A percentile compares a stretch with the other conserved stretches of the same genome.
These are phyloP conservation scores for Phytophthora uliginosa DNA, from an alignment of 352 stramenopile species.

Conservation along the genomic window DNA sequence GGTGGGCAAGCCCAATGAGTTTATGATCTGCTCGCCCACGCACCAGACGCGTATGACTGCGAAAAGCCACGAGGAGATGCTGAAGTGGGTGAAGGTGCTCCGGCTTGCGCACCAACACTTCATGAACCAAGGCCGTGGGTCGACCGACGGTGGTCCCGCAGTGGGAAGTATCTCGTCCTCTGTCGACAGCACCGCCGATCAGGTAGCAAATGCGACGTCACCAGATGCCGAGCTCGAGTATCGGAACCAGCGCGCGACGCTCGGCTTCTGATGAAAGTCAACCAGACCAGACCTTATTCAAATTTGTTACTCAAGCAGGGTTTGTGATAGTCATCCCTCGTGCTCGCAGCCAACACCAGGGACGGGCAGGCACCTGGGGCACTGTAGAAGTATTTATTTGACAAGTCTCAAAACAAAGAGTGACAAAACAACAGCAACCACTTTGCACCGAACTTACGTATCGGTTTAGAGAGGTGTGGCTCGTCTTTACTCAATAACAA, in stretches of 20 bases:
- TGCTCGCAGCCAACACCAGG: not conserved
- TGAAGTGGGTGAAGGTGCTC: slow-evolving; percentile 73
- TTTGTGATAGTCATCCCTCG: slow-evolving; percentile 26
- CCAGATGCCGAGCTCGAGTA: slow-evolving; percentile 49
- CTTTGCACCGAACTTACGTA: no score
- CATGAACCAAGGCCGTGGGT: slow-evolving; percentile 47
- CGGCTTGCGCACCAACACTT: slow-evolving; percentile 64
- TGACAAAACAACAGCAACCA: slow-evolving; percentile 1
- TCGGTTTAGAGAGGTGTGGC: no score
- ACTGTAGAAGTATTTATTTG: slow-evolving; percentile 52
- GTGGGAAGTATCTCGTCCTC: slow-evolving; percentile 31
- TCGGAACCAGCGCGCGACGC: slow-evolving; percentile 64
- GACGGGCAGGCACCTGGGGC: not conserved
- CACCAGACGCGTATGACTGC: slow-evolving; percentile 81
- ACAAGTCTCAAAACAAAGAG: slow-evolving; percentile 15
- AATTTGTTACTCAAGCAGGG: slow-evolving; percentile 31
- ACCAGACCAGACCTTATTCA: slow-evolving; percentile 15
- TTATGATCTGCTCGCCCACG: slow-evolving; percentile 80
- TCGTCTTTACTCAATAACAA: no score
- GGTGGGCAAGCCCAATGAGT: slow-evolving; percentile 78
- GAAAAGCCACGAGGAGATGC: slow-evolving; percentile 80
- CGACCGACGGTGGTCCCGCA: slow-evolving; percentile 33
- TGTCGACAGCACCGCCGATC: slow-evolving; percentile 38
- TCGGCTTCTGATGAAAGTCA: slow-evolving; percentile 63
- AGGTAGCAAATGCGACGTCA: slow-evolving; percentile 27